These are phyloP conservation scores for Dioscorea dumetorum DNA, from an alignment of 106 monocot genomes.

Conservation along the genomic window DNA sequence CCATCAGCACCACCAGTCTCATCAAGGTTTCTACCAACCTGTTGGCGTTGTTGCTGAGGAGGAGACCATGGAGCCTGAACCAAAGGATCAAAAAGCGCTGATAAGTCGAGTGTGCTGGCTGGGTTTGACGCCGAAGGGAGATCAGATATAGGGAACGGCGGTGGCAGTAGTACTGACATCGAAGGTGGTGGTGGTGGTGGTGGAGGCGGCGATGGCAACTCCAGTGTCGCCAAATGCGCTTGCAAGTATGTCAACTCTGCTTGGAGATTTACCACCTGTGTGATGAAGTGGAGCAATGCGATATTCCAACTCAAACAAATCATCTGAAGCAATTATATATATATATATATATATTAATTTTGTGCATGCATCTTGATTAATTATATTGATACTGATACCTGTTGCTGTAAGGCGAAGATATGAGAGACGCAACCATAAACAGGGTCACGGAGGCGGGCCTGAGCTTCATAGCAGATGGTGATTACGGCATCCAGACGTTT, in stretches of 20 bases:
- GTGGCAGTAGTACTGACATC: slow-evolving; percentile 14
- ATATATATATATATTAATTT: too few species aligned
- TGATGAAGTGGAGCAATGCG: neutral
- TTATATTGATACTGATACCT: too few species aligned
- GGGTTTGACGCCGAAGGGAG: slow-evolving; percentile 37
- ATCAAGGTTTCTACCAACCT: neutral
- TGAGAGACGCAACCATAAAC: slow-evolving; percentile 96
- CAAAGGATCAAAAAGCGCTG: slow-evolving; percentile 59
- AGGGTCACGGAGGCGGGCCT: slow-evolving; percentile 85
- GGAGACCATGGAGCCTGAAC: slow-evolving; percentile 17
- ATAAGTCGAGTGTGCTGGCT: slow-evolving; percentile 47
- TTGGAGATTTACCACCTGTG: slow-evolving; percentile 80
- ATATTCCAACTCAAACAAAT: neutral
- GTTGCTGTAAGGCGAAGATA: slow-evolving; percentile 93
- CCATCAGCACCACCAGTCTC: slow-evolving; percentile 1
- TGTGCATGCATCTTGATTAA: neutral
- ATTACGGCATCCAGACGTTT: slow-evolving; percentile 92
- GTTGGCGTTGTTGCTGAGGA: slow-evolving; percentile 28
- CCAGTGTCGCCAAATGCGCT: slow-evolving; percentile 74
- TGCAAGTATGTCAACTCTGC: slow-evolving; percentile 82
- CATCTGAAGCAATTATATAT: neutral
- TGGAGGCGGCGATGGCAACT: slow-evolving; percentile 70
- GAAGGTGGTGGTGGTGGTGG: slow-evolving; percentile 26
- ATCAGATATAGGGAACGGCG: slow-evolving; percentile 62
- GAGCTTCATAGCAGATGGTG: slow-evolving; percentile 96